phyloP scores from a whole-genome alignment of 306 rosid species.

The Purshia tridentata region DNA sequence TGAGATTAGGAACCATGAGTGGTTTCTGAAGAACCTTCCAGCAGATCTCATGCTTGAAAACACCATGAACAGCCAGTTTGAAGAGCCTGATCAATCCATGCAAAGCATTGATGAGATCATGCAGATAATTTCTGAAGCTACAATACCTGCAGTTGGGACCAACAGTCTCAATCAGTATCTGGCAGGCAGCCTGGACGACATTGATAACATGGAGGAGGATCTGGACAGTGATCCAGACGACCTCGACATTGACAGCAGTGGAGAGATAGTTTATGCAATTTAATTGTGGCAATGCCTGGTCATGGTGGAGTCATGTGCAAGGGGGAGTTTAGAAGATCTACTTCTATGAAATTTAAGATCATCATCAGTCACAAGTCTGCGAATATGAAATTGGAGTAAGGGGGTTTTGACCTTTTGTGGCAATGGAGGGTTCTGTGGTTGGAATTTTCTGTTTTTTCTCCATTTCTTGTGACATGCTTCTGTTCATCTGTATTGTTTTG shows the following conservation, averaged over 20 bases:
- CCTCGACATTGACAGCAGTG: constrained; percentile 87
- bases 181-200: constrained; percentile 82
- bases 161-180: constrained; percentile 65
- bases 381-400: constrained; percentile 32
- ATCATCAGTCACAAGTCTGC: constrained; percentile 21
- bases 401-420: constrained; percentile 10
- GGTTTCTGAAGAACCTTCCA: constrained; percentile 92
- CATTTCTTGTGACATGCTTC: not conserved
- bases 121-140: constrained; percentile 86
- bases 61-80: constrained; percentile 48
- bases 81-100: constrained; percentile 86
- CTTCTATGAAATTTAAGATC: constrained; percentile 3
- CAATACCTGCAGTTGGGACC: constrained; percentile 75
- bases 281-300: constrained; percentile 24
- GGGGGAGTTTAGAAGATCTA: not conserved
- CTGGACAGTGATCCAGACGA: constrained; percentile 80
- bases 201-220: constrained; percentile 95
- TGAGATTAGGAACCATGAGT: constrained; percentile 83
- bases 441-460: constrained; percentile 22
- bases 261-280: constrained; percentile 88
- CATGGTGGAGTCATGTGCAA: not conserved
- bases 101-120: constrained; percentile 84
- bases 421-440: constrained; percentile 25
- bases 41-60: constrained; percentile 73
- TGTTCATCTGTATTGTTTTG: not conserved